These are phyloP conservation scores for Sclerotinia borealis DNA, from an alignment of 2,329 filamentous ascomycete species.

Conservation along the genomic window DNA sequence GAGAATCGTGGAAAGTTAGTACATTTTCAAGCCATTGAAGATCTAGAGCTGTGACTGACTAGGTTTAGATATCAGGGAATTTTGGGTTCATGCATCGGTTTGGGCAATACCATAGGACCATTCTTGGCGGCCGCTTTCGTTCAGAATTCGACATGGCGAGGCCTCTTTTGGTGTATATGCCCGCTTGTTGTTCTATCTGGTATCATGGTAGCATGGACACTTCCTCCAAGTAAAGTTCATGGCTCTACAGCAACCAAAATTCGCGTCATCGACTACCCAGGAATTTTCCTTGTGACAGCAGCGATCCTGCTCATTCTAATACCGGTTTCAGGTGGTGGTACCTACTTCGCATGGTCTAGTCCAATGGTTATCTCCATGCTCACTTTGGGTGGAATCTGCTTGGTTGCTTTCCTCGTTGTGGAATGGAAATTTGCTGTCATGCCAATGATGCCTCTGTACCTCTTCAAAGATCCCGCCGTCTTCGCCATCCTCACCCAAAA, in stretches of 20 bases:
- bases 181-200: conserved; percentile 44
- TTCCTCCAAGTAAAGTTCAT: conserved; percentile 47
- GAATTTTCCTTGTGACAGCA: conserved; percentile 47
- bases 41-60: background rate
- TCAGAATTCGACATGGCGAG: conserved; percentile 37
- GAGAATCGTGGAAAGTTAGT: conserved; percentile 50
- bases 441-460: conserved; percentile 51
- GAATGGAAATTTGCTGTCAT: conserved; percentile 50
- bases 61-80: conserved; percentile 38
- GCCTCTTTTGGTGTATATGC: conserved; percentile 45
- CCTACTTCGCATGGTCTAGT: conserved; percentile 50
- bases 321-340: conserved; percentile 55
- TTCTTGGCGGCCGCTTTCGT: conserved; percentile 40
- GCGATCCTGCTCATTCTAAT: conserved; percentile 56
- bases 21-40: background rate
- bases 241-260: conserved; percentile 42
- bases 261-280: conserved; percentile 53
- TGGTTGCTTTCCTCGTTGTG: conserved; percentile 45
- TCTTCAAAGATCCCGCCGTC: conserved; percentile 50
- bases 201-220: conserved; percentile 40
- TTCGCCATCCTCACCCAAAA: conserved; percentile 50
- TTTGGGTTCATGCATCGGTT: conserved; percentile 36
- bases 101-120: conserved; percentile 40
- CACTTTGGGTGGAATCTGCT: conserved; percentile 40
- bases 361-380: conserved; percentile 56